Evolutionary conservation across 2,329 filamentous ascomycete species (phyloP).

Genomic region (Arthrobotrys conoides): DNA sequence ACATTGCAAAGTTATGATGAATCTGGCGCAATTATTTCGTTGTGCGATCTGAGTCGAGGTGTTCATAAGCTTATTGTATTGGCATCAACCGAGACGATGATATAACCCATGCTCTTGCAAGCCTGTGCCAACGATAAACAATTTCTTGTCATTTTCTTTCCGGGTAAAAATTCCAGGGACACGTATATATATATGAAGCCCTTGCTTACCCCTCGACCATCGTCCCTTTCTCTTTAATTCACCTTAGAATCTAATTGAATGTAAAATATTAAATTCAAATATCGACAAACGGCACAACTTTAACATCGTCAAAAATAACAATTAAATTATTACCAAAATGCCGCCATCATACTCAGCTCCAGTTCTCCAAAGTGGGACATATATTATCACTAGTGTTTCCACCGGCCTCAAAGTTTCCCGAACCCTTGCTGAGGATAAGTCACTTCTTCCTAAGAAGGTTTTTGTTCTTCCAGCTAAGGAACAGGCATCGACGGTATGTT

Average conservation of each 20-base stretch:
- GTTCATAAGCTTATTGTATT: conserved; percentile 6
- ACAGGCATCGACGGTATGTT: conserved; percentile 24
- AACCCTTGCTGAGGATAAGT: conserved; percentile 40
- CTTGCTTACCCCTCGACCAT: background rate
- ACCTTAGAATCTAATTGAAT: background rate
- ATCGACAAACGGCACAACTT: background rate
- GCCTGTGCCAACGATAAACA: background rate
- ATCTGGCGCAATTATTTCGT: conserved; percentile 4
- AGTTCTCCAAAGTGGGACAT: conserved; percentile 29
- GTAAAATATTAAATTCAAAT: background rate
- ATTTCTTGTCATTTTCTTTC: conserved; percentile 7
- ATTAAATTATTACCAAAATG: conserved; percentile 10
- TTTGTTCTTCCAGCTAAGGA: conserved; percentile 22
- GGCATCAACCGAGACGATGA: conserved; percentile 1
- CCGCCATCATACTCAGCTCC: conserved; percentile 9
- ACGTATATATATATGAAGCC: background rate
- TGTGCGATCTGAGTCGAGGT: background rate
- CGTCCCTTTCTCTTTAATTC: background rate
- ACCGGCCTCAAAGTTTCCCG: conserved; percentile 36
- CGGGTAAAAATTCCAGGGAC: background rate
- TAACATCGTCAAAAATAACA: background rate
- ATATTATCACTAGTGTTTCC: conserved; percentile 43
- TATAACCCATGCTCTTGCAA: conserved; percentile 2
- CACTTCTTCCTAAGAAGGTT: conserved; percentile 45
- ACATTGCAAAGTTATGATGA: conserved; percentile 16